phyloP scores from a whole-genome alignment of 306 rosid genomes.

The Fragaria nilgerrensis region DNA sequence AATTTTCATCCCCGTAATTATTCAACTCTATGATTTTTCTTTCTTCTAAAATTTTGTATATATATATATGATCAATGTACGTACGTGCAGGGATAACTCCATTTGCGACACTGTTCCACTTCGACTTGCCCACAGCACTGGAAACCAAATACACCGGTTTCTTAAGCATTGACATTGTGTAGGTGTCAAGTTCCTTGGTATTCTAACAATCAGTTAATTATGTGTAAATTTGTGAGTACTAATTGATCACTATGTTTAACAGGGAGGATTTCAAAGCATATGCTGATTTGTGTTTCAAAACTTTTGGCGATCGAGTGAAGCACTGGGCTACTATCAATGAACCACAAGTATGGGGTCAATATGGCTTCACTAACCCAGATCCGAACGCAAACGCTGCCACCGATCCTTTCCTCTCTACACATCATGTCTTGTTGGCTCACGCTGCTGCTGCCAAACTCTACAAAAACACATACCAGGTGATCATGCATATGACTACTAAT shows the following conservation, averaged over 20 bases:
- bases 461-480: constrained; percentile 2
- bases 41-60: not conserved
- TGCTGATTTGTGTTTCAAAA: constrained; percentile 8
- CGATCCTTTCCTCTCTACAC: not conserved
- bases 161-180: not conserved
- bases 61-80: not conserved
- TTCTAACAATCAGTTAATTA: too few relatives aligned
- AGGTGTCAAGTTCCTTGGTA: not conserved
- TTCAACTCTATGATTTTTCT: not conserved
- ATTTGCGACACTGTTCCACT: constrained; percentile 11
- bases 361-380: not conserved
- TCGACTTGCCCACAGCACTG: constrained; percentile 9
- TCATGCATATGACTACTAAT: not conserved
- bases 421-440: not conserved
- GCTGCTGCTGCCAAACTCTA: constrained; percentile 3
- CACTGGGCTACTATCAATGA: constrained; percentile 9
- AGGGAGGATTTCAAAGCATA: not conserved
- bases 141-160: not conserved
- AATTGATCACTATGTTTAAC: too few relatives aligned
- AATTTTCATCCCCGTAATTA: not conserved
- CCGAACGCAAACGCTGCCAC: not conserved
- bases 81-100: constrained; percentile 13
- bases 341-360: not conserved
- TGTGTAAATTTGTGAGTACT: too few relatives aligned
- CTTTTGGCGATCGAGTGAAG: constrained; percentile 6